These are phyloP conservation scores for Penicillium canescens DNA, from an alignment of 495 filamentous ascomycete species.

Conservation along the genomic window DNA sequence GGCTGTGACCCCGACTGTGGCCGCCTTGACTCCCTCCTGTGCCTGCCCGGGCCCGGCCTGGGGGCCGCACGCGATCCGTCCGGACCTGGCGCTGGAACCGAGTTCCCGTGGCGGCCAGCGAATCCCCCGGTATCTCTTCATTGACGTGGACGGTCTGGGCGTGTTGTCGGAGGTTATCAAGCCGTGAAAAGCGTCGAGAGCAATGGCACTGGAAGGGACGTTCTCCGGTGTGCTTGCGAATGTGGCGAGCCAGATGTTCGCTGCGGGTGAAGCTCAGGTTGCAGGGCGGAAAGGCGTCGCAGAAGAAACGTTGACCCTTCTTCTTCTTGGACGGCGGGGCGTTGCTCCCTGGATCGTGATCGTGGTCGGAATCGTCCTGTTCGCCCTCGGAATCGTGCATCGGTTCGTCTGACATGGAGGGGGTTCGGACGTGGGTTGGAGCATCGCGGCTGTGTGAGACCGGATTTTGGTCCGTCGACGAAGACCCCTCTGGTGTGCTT, in stretches of 20 bases:
- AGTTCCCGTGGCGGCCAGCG: constrained; percentile 89
- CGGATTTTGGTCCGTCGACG: constrained; percentile 22
- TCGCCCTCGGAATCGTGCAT: constrained; percentile 78
- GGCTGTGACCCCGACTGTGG: constrained; percentile 72
- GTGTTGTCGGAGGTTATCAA: constrained; percentile 95
- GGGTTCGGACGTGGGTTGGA: constrained; percentile 23
- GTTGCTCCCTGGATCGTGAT: constrained; percentile 64
- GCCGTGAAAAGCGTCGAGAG: constrained; percentile 88
- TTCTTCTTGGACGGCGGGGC: constrained; percentile 81
- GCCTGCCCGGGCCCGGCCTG: constrained; percentile 69
- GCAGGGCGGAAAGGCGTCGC: constrained; percentile 95
- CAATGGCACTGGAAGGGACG: constrained; percentile 98
- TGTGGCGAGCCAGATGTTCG: constrained; percentile 93
- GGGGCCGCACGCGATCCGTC: constrained; percentile 77
- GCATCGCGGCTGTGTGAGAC: constrained; percentile 15
- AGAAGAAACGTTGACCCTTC: constrained; percentile 95
- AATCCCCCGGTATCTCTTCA: constrained; percentile 92
- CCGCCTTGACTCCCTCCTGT: constrained; percentile 69
- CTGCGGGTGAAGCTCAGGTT: constrained; percentile 94
- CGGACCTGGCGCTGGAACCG: constrained; percentile 92
- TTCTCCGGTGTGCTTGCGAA: constrained; percentile 97
- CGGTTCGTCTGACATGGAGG: constrained; percentile 66
- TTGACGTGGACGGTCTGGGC: constrained; percentile 98
- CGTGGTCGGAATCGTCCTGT: constrained; percentile 73
- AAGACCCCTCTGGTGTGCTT: constrained; percentile 30